Evolutionary conservation across 2,329 filamentous ascomycete species (phyloP), one percentile per base, ranked within the genome.

Genomic region (Parascedosporium putredinis): DNA sequence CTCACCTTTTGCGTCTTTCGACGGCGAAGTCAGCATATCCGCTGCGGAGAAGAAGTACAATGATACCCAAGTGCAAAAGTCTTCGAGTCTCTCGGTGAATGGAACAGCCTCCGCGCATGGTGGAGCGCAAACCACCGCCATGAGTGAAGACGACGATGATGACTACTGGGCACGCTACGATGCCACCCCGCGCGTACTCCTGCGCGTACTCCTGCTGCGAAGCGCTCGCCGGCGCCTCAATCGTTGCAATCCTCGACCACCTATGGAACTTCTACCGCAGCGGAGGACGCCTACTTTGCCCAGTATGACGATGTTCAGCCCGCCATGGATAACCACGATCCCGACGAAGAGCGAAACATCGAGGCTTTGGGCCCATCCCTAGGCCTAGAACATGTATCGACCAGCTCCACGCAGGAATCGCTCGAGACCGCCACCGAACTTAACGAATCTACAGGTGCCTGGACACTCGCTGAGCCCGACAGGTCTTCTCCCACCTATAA

Each of bases 91-190:
- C 24, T 20, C 27, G 6, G 40, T 45, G 52, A 54, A 52, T 45
- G 51, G 55, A 9, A 24, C 51, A 38, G 54, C 29, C 14, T 49
- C 52, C 20, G 54, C 46, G 27, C 55, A 47, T 31, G 56, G 6
- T 49, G 60, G 20, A 49, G 44, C 25, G 50, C 25, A 20, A 7
- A 20, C 27, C 7, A 80, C 55, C 8, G 56, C 56, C 6, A 58
- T 60, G 1, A 67, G 74, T 1, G 78, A 81, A 0, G 83, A 85
- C 20, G 83, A 86, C 27, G 83, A 88, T 53, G 84, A 87, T 55
- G 83, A 82, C 57, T 91, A 91, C 64, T 91, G 86, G 86, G 83
- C 79, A 27, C 77, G 80, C 53, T 90, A 91, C 62, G 85, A 88
- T 61, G 76, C 78, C 51, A 55, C 44, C 50, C 29, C 31, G 51